Conservation (phyloP, 2,329 filamentous ascomycete genomes). For the Talaromyces sp. region DNA sequence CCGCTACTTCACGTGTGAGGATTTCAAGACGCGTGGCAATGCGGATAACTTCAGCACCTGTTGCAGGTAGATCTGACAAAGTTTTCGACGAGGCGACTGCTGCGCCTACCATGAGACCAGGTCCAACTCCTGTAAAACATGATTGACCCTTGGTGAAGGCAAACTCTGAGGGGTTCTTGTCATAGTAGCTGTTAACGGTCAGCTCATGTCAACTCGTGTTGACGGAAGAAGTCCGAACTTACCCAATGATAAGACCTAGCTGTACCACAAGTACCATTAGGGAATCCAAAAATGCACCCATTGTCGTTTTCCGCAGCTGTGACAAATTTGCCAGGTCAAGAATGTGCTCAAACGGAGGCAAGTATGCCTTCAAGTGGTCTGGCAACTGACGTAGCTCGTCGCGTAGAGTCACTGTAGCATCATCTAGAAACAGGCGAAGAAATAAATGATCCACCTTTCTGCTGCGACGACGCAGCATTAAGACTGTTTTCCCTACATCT, state of each 20-base stretch:
- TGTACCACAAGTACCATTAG: not conserved
- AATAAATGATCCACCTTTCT: not conserved
- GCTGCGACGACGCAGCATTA: not conserved
- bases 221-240: not conserved
- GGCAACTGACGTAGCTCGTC: not conserved
- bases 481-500: not conserved
- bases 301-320: not conserved
- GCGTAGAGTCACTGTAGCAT: not conserved
- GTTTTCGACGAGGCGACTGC: not conserved
- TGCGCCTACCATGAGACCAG: not conserved
- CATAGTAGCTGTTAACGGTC: not conserved
- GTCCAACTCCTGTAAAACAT: not conserved
- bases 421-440: not conserved
- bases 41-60: not conserved
- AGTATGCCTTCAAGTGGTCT: not conserved
- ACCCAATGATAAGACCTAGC: not conserved
- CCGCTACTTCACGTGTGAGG: constrained; percentile 1
- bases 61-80: not conserved
- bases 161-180: constrained; percentile 1
- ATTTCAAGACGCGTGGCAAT: not conserved
- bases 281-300: not conserved
- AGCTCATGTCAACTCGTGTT: not conserved
- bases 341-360: constrained; percentile 1
- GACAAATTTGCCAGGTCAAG: not conserved
- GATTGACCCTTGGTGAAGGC: not conserved